Conservation (phyloP, 345 rosid genomes). For the Linum tenue region DNA sequence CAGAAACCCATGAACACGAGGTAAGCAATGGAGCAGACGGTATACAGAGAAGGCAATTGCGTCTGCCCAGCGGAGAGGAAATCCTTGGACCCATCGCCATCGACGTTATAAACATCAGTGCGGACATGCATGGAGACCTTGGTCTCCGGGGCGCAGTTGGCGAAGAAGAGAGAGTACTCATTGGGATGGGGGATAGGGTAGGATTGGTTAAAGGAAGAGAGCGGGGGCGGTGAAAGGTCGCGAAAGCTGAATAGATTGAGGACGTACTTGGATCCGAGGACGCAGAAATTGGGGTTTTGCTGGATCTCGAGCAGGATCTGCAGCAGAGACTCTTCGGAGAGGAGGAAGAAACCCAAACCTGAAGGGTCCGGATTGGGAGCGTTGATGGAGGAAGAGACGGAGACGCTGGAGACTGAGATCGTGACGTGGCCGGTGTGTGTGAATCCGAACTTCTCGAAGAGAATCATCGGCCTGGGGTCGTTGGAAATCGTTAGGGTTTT, state of each 20-base stretch:
- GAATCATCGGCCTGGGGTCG: too few relatives aligned
- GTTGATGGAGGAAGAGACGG: too few relatives aligned
- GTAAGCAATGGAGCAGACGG: too few relatives aligned
- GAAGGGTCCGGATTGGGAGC: too few relatives aligned
- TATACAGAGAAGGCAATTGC: constrained; percentile 41
- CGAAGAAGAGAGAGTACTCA: constrained; percentile 85
- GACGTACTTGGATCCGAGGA: constrained; percentile 64
- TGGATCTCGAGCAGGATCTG: constrained; percentile 66
- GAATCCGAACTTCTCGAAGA: too few relatives aligned
- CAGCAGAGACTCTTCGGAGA: too few relatives aligned
- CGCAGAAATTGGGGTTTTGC: constrained; percentile 68
- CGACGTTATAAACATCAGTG: constrained; percentile 66
- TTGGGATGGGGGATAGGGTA: constrained; percentile 61
- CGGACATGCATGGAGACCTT: constrained; percentile 69
- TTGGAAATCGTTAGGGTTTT: too few relatives aligned
- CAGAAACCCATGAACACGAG: too few relatives aligned
- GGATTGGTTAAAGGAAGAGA: constrained; percentile 45
- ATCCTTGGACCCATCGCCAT: constrained; percentile 49
- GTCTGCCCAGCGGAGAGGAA: constrained; percentile 73
- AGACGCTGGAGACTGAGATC: too few relatives aligned
- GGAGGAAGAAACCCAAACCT: too few relatives aligned
- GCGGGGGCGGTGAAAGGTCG: constrained; percentile 73
- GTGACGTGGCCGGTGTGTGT: too few relatives aligned
- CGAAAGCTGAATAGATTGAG: constrained; percentile 57
- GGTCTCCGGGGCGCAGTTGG: constrained; percentile 74